These are phyloP conservation scores for Phycomyces blakesleeanus DNA, from an alignment of 192 early-diverging fungal genomes.

Conservation along the genomic window DNA sequence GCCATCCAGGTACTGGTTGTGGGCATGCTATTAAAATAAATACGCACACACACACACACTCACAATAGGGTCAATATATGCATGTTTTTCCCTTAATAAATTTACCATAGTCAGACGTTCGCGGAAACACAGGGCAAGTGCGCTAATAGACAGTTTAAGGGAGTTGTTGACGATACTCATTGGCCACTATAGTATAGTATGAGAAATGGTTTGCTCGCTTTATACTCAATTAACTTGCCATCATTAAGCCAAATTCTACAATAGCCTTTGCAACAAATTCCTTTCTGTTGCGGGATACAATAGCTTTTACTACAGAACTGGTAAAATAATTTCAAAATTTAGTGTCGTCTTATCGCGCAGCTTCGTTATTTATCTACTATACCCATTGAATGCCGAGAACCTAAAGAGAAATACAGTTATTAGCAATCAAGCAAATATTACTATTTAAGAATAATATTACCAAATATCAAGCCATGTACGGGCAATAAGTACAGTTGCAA, in stretches of 20 bases:
- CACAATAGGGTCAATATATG: neutral
- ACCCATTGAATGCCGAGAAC: conserved; percentile 57
- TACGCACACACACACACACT: too few species aligned
- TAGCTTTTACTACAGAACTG: conserved; percentile 72
- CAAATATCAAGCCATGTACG: conserved; percentile 63
- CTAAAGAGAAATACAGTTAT: neutral
- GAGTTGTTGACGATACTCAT: conserved; percentile 64
- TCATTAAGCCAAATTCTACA: conserved; percentile 65
- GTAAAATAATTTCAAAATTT: conserved; percentile 19
- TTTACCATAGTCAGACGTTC: conserved; percentile 51
- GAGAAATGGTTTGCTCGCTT: conserved; percentile 1
- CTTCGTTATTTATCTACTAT: neutral
- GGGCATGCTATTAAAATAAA: conserved; percentile 46
- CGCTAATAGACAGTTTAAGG: conserved; percentile 55
- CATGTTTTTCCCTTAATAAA: neutral
- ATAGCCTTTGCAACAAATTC: conserved; percentile 58
- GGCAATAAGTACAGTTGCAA: conserved; percentile 53
- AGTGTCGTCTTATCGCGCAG: neutral
- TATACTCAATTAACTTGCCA: conserved; percentile 35
- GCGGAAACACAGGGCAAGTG: conserved; percentile 54
- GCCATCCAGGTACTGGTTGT: conserved; percentile 66
- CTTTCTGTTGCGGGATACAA: conserved; percentile 62
- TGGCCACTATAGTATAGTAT: conserved; percentile 42
- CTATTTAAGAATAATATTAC: conserved; percentile 7
- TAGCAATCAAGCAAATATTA: neutral